Conservation (phyloP, 306 rosid genomes). For the Dalbergia cochinchinensis region DNA sequence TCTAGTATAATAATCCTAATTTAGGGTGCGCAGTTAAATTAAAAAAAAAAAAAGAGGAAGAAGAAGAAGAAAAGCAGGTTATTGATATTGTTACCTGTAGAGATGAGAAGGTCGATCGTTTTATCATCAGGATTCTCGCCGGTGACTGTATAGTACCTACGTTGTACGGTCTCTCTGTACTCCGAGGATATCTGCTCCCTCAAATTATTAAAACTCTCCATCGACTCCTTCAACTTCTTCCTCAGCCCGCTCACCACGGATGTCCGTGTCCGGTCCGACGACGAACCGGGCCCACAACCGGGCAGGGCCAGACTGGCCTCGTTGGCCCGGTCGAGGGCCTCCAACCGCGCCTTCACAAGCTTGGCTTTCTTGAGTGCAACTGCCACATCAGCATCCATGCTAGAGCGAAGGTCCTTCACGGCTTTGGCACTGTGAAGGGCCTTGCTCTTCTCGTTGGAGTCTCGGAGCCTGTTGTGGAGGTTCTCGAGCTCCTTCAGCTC, state of each 20-base stretch:
- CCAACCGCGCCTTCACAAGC: conserved; percentile 70
- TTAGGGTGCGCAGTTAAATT: not conserved
- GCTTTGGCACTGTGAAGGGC: conserved; percentile 76
- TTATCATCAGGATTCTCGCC: conserved; percentile 87
- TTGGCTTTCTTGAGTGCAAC: conserved; percentile 83
- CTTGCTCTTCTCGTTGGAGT: conserved; percentile 72
- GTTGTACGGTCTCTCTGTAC: conserved; percentile 83
- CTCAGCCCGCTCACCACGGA: conserved; percentile 77
- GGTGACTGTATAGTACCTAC: conserved; percentile 86
- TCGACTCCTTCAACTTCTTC: conserved; percentile 78
- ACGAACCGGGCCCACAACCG: conserved; percentile 81
- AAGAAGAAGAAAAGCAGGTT: not conserved
- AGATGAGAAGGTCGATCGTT: conserved; percentile 82
- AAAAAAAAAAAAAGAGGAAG: not conserved
- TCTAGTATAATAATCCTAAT: not conserved
- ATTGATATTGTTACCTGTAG: conserved; percentile 63
- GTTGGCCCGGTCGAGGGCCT: conserved; percentile 80
- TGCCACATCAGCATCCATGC: conserved; percentile 84
- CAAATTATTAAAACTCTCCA: conserved; percentile 77
- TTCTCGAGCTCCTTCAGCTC: conserved; percentile 80
- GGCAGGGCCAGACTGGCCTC: conserved; percentile 65
- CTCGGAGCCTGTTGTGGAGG: conserved; percentile 54
- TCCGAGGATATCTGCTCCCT: conserved; percentile 81
- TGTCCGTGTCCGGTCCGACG: conserved; percentile 78
- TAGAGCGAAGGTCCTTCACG: conserved; percentile 80